A percentile compares a stretch with the other conserved stretches of the same genome.
These are phyloP conservation scores for Monosporascus ibericus DNA, from an alignment of 2,329 filamentous ascomycete species.

Conservation along the genomic window DNA sequence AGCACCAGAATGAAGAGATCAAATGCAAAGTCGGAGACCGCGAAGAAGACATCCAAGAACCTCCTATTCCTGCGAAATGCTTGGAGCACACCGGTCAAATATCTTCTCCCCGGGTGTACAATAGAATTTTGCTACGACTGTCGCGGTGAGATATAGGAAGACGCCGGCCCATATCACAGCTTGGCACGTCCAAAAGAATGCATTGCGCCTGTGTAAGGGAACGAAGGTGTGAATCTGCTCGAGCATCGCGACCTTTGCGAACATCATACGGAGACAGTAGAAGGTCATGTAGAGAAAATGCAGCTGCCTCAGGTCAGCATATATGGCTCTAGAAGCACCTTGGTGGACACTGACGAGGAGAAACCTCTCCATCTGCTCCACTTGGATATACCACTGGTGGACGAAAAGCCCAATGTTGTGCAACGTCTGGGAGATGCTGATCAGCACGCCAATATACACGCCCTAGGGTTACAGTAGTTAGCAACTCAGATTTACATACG, in stretches of 20 bases:
- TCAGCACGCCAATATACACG: too few relatives aligned
- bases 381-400: slow-evolving; percentile 12
- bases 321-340: not conserved
- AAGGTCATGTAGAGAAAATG: slow-evolving; percentile 10
- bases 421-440: too few relatives aligned
- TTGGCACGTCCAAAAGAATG: slow-evolving; percentile 13
- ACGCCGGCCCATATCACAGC: slow-evolving; percentile 8
- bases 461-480: slow-evolving; percentile 1
- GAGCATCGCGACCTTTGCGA: slow-evolving; percentile 12
- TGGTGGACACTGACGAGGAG: not conserved
- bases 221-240: slow-evolving; percentile 15
- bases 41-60: too few relatives aligned
- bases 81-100: not conserved
- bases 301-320: slow-evolving; percentile 7
- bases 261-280: slow-evolving; percentile 7
- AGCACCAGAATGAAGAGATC: too few relatives aligned
- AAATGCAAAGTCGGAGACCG: too few relatives aligned
- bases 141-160: not conserved
- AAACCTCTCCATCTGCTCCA: not conserved
- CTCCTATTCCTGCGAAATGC: too few relatives aligned
- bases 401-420: slow-evolving; percentile 3
- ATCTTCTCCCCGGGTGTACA: slow-evolving; percentile 10
- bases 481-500: not conserved
- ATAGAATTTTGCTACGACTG: slow-evolving; percentile 6
- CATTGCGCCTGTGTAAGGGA: slow-evolving; percentile 8